Base-by-base conservation (phyloP, 495 filamentous ascomycete species). In the Penicillium lividum region DNA sequence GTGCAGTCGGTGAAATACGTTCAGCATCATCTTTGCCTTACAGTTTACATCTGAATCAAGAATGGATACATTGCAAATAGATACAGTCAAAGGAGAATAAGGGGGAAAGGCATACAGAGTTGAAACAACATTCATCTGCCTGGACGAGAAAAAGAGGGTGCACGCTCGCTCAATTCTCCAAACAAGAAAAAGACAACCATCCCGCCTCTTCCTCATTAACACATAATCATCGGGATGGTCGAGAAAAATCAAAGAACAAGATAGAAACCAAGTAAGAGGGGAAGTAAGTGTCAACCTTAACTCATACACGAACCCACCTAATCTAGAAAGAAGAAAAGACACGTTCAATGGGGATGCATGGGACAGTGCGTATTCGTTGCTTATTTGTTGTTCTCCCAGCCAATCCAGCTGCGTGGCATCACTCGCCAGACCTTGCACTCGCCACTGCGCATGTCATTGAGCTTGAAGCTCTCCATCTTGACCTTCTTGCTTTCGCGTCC, bases 381-480 rank as follows among this genome's bases (percentile, higher is more conserved):
- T 65, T 65, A 77, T 61, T 67, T 81, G 53, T 27, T 50, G 51
- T 59, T 47, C 47, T 85, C 86, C 93, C 93, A 97, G 33, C 93
- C 91, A 46, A 98, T 86, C 92, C 93, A 98, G 60, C 81, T 86
- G 61, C 91, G 83, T 11, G 90, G 89, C 86, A 97, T 93, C 34
- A 96, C 91, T 57, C 94, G 85, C 94, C 94, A 98, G 58, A 98
- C 92, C 78, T 95, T 97, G 62, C 96, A 91, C 78, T 98, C 94
- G 10, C 94, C 94, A 73, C 88, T 93, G 69, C 90, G 81, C 66
- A 98, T 67, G 76, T 98, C 94, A 38, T 91, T 92, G 51, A 98
- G 79, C 77, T 93, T 92, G 70, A 90, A 98, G 71, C 90, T 92
- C 78, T 98, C 93, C 55, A 90, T 75, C 77, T 93, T 95, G 38